These are phyloP conservation scores for Isoetes taiwanensis DNA, from an alignment of 75 land plant species.

Conservation along the genomic window DNA sequence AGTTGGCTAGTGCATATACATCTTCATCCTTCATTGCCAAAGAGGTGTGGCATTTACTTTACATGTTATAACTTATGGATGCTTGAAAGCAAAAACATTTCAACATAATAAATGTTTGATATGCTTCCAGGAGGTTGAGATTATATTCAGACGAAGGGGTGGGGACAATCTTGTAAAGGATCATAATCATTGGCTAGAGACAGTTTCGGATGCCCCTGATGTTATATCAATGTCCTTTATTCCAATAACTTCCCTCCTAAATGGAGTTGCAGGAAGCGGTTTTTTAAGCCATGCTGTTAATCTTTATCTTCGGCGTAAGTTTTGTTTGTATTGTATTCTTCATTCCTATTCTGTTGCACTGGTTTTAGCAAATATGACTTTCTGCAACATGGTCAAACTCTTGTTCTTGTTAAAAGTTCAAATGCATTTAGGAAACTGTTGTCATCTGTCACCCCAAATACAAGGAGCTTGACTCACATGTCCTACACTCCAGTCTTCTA, in stretches of 20 bases:
- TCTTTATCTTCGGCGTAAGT: slow-evolving; percentile 62
- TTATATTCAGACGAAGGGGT: slow-evolving; percentile 61
- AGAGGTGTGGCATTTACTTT: slow-evolving; percentile 30
- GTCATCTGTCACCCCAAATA: too few relatives aligned
- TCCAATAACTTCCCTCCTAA: slow-evolving; percentile 50
- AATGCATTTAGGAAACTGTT: too few relatives aligned
- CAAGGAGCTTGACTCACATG: too few relatives aligned
- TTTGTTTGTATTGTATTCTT: background rate
- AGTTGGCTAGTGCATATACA: too few relatives aligned
- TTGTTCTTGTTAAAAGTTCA: too few relatives aligned
- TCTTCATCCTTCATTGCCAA: slow-evolving; percentile 31
- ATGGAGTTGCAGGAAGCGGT: slow-evolving; percentile 30
- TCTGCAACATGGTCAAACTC: slow-evolving; percentile 7
- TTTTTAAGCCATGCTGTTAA: slow-evolving; percentile 43
- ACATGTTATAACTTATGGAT: too few relatives aligned
- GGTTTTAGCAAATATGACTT: too few relatives aligned
- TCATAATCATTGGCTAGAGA: slow-evolving; percentile 36
- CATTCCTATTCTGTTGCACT: too few relatives aligned
- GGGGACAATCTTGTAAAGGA: slow-evolving; percentile 53
- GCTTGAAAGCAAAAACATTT: too few relatives aligned
- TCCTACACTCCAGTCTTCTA: too few relatives aligned
- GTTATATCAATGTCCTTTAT: slow-evolving; percentile 54
- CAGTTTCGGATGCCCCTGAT: slow-evolving; percentile 49
- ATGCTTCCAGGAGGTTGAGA: slow-evolving; percentile 49
- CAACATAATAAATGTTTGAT: background rate